phyloP scores from a whole-genome alignment of 1,284 basidiomycete genomes.

The Anthracocystis panici-leucophaei region DNA sequence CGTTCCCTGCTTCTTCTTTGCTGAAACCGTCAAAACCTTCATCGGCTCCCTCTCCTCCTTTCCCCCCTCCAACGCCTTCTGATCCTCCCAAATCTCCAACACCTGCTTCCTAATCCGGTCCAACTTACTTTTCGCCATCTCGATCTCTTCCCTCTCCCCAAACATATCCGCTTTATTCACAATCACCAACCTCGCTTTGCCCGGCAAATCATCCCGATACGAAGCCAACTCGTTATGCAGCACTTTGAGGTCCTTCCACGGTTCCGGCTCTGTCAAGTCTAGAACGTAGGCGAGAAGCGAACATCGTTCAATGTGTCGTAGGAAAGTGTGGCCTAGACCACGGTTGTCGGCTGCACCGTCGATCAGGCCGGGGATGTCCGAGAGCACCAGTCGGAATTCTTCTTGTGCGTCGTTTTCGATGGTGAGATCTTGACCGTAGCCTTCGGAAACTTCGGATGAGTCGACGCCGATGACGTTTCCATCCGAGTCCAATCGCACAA shows the following conservation, averaged over 20 bases:
- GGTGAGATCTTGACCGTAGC: slow-evolving; percentile 23
- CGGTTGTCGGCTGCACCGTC: slow-evolving; percentile 85
- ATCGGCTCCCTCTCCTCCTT: slow-evolving; percentile 5
- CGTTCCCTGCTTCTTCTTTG: slow-evolving; percentile 50
- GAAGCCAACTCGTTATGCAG: slow-evolving; percentile 85
- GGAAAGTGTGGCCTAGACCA: slow-evolving; percentile 92
- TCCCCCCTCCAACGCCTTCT: slow-evolving; percentile 1
- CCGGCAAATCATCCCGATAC: slow-evolving; percentile 81
- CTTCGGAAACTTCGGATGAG: slow-evolving; percentile 34
- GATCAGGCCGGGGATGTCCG: slow-evolving; percentile 97
- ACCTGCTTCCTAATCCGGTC: slow-evolving; percentile 18
- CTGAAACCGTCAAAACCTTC: slow-evolving; percentile 37
- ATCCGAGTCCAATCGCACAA: slow-evolving; percentile 83
- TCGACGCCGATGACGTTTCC: slow-evolving; percentile 49
- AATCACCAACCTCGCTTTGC: slow-evolving; percentile 75
- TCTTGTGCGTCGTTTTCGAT: slow-evolving; percentile 73
- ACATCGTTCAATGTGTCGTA: slow-evolving; percentile 92
- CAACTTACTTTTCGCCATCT: slow-evolving; percentile 34
- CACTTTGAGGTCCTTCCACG: slow-evolving; percentile 79
- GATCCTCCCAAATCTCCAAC: slow-evolving; percentile 24
- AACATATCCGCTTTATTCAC: slow-evolving; percentile 89
- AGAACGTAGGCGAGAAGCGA: slow-evolving; percentile 91
- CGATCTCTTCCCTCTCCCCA: slow-evolving; percentile 11
- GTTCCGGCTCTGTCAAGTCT: slow-evolving; percentile 77
- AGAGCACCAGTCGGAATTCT: slow-evolving; percentile 85